Evolutionary conservation across 192 early-diverging fungal species (phyloP), one percentile per base, ranked within the genome.

Genomic region (Coemansia sp.): DNA sequence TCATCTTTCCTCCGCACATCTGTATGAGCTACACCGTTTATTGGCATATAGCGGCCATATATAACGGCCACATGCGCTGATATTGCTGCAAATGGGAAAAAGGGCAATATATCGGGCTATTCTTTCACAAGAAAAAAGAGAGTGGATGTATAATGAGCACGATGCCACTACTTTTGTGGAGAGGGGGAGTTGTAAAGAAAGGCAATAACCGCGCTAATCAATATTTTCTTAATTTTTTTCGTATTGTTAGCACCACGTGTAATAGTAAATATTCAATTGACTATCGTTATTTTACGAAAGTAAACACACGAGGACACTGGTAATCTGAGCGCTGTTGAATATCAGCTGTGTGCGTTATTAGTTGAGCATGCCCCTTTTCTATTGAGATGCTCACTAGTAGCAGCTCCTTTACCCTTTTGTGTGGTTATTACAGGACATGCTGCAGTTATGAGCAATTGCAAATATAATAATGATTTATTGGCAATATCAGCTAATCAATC

Each of bases 401-500:
- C 5, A 7, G 48, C n/a, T 7, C 48, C 19, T 16, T 14, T 45
- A 12, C 13, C 1, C 5, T 45, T 45, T 45, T 14, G 13, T 14
- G 13, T 45, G 13, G 13, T 45, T 12, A 14, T 14, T 12, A 12
- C 13, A 7, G 19, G 48, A 50, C 48, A 50, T 50, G 8, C 44
- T 45, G 16, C 19, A 7, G 19, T 17, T 50, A 17, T 13, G 7
- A 12, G 48, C 48, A 50, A 16, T 17, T 2, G 16, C 48, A 19
- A 50, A 48, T 11, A 48, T 11, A 48, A 48, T 48, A 59, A 10
- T 1, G n/a, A 41, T 40, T 3, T 20, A 56, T 37, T 38, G 12
- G 37, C 16, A 56, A 38, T 56, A 56, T 11, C 55, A 56, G 12
- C 25, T 38, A 56, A 59, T 59, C 39, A 59, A n/a, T 70, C 78